A percentile compares a stretch with the other conserved stretches of the same genome.
phyloP scores from a whole-genome alignment of 73 alveolate genomes.

The Uronychia setigera region DNA sequence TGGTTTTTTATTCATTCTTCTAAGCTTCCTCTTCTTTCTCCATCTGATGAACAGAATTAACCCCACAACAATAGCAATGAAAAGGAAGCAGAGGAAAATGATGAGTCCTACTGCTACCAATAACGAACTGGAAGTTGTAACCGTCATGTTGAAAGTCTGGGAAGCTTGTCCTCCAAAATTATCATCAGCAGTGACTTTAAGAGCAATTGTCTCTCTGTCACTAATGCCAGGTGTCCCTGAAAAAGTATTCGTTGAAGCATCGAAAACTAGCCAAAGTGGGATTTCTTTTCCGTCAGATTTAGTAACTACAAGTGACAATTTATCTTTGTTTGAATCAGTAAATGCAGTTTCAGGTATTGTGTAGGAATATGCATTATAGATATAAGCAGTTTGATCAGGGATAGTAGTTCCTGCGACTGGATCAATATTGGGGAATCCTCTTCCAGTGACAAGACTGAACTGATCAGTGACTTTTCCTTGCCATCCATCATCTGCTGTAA shows the following conservation, averaged over 20 bases:
- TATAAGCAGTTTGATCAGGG: neutral
- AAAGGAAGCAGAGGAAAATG: neutral
- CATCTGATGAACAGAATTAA: neutral
- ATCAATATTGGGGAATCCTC: neutral
- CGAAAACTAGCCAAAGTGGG: conserved; percentile 1
- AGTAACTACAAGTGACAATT: neutral
- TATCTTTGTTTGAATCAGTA: neutral
- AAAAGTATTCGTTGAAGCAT: neutral
- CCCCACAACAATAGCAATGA: neutral
- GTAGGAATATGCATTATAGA: neutral
- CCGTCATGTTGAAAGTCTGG: neutral
- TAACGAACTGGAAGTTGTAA: neutral
- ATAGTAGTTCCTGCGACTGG: neutral
- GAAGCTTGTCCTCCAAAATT: neutral
- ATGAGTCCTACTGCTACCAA: neutral
- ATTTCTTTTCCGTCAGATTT: neutral
- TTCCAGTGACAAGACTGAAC: neutral
- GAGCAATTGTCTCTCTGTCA: neutral
- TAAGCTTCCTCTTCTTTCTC: neutral
- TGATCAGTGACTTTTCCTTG: neutral
- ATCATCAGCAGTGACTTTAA: neutral
- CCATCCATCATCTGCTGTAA: conserved; percentile 6
- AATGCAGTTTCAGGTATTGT: neutral
- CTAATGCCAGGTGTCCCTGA: neutral
- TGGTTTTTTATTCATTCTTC: neutral